Percentiles rank a stretch among this genome's conserved stretches.
These are phyloP conservation scores for Alternaria arborescens DNA, from an alignment of 2,329 filamentous ascomycete genomes.

Conservation along the genomic window DNA sequence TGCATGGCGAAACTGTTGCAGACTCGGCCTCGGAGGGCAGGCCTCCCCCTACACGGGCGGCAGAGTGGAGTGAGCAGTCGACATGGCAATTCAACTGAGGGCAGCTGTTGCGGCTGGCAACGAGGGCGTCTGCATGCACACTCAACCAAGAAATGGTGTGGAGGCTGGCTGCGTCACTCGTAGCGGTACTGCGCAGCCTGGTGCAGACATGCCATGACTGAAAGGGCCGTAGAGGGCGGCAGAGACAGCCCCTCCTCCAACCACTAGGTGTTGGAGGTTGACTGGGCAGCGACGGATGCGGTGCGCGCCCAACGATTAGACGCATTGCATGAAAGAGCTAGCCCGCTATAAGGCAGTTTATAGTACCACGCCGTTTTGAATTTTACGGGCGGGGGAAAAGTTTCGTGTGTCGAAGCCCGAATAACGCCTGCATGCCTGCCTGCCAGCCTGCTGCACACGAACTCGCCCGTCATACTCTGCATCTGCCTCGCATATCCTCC, in stretches of 20 bases:
- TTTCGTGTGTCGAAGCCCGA: slow-evolving; percentile 34
- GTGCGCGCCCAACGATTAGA: slow-evolving; percentile 37
- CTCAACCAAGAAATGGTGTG: slow-evolving; percentile 8
- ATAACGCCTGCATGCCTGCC: slow-evolving; percentile 24
- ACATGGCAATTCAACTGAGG: not conserved
- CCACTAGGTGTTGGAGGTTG: slow-evolving; percentile 8
- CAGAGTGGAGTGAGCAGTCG: too few species aligned
- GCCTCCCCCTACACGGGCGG: not conserved
- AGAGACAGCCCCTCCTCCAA: slow-evolving; percentile 11
- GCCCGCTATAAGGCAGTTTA: slow-evolving; percentile 16
- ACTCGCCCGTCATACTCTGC: slow-evolving; percentile 24
- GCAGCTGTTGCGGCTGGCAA: slow-evolving; percentile 6
- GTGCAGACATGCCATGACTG: not conserved
- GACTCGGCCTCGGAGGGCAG: slow-evolving; percentile 14
- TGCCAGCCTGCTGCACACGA: slow-evolving; percentile 19
- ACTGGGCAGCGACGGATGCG: slow-evolving; percentile 21
- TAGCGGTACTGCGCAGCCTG: not conserved
- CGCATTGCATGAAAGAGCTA: slow-evolving; percentile 35
- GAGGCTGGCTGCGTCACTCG: slow-evolving; percentile 19
- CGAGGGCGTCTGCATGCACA: slow-evolving; percentile 15
- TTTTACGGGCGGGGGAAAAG: slow-evolving; percentile 33
- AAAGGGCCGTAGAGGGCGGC: slow-evolving; percentile 3
- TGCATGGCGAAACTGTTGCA: slow-evolving; percentile 5
- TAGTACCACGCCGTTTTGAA: slow-evolving; percentile 36
- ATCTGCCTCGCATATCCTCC: slow-evolving; percentile 22